These are phyloP conservation scores for Stagonosporopsis chrysanthemi DNA, from an alignment of 2,329 filamentous ascomycete species.

Conservation along the genomic window DNA sequence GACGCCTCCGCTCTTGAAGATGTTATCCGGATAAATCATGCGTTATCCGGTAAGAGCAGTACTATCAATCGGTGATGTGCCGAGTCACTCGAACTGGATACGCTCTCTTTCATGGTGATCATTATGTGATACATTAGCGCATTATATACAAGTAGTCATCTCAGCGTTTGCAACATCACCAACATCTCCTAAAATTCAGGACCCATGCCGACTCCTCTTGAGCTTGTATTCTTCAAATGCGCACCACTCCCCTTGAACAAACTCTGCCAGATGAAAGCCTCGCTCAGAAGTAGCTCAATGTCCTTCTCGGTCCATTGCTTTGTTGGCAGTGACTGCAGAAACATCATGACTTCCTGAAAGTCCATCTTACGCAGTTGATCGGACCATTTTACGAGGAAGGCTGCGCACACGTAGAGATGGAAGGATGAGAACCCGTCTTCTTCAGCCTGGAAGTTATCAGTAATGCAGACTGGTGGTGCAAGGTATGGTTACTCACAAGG, in stretches of 20 bases:
- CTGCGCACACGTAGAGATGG: conserved; percentile 96
- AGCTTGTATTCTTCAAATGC: conserved; percentile 66
- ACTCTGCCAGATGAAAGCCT: conserved; percentile 99
- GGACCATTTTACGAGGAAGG: conserved; percentile 98
- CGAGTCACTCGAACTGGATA: neutral
- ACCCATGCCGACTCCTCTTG: conserved; percentile 50
- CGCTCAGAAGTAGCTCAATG: conserved; percentile 91
- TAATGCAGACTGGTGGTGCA: neutral
- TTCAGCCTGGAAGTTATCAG: conserved; percentile 72
- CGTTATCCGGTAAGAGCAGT: conserved; percentile 9
- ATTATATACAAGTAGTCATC: conserved; percentile 19
- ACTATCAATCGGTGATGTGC: conserved; percentile 3
- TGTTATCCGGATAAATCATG: conserved; percentile 13
- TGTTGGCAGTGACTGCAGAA: conserved; percentile 91
- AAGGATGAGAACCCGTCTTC: conserved; percentile 99
- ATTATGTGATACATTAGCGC: conserved; percentile 18
- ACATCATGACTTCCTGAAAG: conserved; percentile 99
- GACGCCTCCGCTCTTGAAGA: conserved; percentile 2
- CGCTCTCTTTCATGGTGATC: neutral
- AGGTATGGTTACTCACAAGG: conserved; percentile 67
- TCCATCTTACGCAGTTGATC: conserved; percentile 96
- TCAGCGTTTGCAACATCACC: conserved; percentile 23
- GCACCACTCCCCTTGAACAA: conserved; percentile 94
- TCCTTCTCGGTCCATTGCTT: conserved; percentile 97
- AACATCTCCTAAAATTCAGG: conserved; percentile 39